Evolutionary conservation across 805 yeast species (phyloP).

Genomic region (Komagataella mondaviorum): DNA sequence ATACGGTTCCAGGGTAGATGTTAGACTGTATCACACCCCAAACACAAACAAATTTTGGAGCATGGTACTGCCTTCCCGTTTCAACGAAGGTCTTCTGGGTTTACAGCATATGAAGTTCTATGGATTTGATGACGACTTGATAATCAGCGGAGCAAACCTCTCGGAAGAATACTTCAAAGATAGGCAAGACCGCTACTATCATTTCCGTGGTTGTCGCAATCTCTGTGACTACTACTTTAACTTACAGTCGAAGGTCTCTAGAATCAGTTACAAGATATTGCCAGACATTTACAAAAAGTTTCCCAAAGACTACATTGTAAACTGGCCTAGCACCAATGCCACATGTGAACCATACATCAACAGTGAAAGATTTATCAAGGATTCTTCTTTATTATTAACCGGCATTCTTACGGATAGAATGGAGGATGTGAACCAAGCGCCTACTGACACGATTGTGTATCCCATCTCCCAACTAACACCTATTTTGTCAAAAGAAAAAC

Average conservation of each 20-base stretch:
- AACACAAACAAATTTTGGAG: constrained; percentile 57
- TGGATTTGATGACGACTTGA: constrained; percentile 85
- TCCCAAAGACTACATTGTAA: constrained; percentile 31
- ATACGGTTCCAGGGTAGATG: constrained; percentile 58
- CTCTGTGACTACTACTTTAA: constrained; percentile 63
- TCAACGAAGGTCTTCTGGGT: constrained; percentile 82
- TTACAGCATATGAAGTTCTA: constrained; percentile 95
- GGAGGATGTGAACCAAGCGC: not conserved
- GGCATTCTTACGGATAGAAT: constrained; percentile 38
- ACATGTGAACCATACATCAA: constrained; percentile 57
- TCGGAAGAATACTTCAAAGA: constrained; percentile 87
- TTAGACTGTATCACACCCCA: constrained; percentile 86
- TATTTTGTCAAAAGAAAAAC: constrained; percentile 40
- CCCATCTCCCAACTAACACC: constrained; percentile 92
- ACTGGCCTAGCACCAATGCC: constrained; percentile 64
- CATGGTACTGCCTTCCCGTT: constrained; percentile 58
- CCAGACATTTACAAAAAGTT: constrained; percentile 24
- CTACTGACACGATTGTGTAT: constrained; percentile 48
- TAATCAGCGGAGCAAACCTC: constrained; percentile 84
- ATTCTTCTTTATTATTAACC: constrained; percentile 39
- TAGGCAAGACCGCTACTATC: constrained; percentile 85
- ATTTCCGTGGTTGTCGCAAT: constrained; percentile 35
- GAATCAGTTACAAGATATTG: constrained; percentile 54
- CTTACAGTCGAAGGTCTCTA: constrained; percentile 56
- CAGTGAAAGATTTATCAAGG: constrained; percentile 34